Percentiles rank a stretch among this genome's conserved stretches.
Conservation (phyloP, 2,329 filamentous ascomycete species). For the Simplicillium sp. region DNA sequence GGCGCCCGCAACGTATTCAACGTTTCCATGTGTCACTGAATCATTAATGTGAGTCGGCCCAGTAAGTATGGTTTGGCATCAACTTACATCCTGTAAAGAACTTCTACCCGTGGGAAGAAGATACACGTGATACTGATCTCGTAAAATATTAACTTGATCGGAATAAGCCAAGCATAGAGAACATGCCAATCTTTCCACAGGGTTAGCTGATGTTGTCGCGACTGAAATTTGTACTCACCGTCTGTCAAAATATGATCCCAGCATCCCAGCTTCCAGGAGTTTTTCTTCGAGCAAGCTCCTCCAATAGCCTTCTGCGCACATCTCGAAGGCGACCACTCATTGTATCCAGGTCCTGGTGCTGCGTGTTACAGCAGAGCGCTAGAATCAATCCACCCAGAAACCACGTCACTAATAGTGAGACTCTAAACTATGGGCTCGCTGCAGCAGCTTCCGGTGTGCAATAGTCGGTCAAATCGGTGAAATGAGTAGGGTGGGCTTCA, state of each 20-base stretch:
- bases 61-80: too few relatives aligned
- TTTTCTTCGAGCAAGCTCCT: not conserved
- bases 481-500: too few relatives aligned
- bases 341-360: conserved; percentile 4
- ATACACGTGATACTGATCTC: not conserved
- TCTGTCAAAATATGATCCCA: not conserved
- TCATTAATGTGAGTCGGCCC: too few relatives aligned
- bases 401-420: too few relatives aligned
- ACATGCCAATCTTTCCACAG: not conserved
- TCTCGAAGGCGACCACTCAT: not conserved
- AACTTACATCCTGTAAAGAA: not conserved
- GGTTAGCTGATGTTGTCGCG: not conserved
- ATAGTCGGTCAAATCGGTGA: too few relatives aligned
- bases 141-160: not conserved
- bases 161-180: not conserved
- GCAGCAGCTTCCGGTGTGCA: too few relatives aligned
- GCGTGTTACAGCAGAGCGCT: too few relatives aligned
- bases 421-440: too few relatives aligned
- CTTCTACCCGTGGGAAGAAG: not conserved
- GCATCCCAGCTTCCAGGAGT: not conserved
- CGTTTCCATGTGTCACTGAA: not conserved
- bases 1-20: not conserved
- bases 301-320: not conserved
- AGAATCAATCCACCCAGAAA: too few relatives aligned
- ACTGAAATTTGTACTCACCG: too few relatives aligned